Base-by-base conservation (phyloP, 2,329 filamentous ascomycete species). In the Conoideocrella luteorostrata region DNA sequence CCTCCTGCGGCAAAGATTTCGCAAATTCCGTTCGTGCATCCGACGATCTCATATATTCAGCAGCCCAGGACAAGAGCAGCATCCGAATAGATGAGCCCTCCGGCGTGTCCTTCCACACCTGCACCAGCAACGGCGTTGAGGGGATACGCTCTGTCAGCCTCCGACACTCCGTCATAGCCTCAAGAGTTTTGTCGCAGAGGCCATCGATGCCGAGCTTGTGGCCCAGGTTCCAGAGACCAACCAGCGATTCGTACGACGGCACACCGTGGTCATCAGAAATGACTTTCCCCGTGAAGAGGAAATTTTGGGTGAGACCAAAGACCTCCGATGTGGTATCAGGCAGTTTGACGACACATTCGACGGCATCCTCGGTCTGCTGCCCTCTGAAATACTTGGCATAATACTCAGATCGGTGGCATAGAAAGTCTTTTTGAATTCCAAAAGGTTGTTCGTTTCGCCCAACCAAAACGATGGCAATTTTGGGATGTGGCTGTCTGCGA, bases 41-140 rank as follows among this genome's bases (percentile, higher is more conserved):
- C 4, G 76, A 78, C 0, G 74, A 74, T 33, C 75, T 65, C 64
- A 82, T 78, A 52, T 82, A 82, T 58, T 82, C 78, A 21, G 77
- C 78, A 2, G 77, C 75, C 79, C 79, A 83, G 10, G 68, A 71
- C 3, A 82, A 63, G 12, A 83, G 68, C 29, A 82, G 70, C 47
- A 69, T 68, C 30, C 78, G 70, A 39, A 83, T 75, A 1, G 75
- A 70, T 3, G 77, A 81, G 7, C 77, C 77, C 50, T 78, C 75
- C 0, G 77, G 76, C 0, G 77, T 80, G 41, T 81, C 76, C 39
- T 74, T 70, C 78, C 78, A 82, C 6, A 79, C 78, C 52, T 77
- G 71, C 1, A 81, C 72, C 5, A 82, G 70, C 2, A 82, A 65
- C 2, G 74, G 72, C 0, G 77, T 76, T 4, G 75, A 71, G 1